Conservation (phyloP, 1,139 yeast species). For the Lodderomyces margitis region DNA sequence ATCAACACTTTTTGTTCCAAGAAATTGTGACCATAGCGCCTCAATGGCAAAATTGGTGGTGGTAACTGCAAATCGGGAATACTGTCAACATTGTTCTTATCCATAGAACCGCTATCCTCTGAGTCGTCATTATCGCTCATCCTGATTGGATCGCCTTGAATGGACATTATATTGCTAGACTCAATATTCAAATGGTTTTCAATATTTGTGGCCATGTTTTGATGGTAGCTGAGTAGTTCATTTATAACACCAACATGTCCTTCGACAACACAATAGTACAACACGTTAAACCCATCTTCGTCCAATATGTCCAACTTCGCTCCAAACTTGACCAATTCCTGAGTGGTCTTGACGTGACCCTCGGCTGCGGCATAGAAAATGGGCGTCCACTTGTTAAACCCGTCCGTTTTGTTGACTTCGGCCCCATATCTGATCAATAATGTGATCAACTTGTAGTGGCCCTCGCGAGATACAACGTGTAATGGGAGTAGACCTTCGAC, state of each 20-base stretch:
- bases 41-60: conserved; percentile 90
- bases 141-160: conserved; percentile 12
- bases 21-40: conserved; percentile 94
- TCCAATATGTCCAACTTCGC: conserved; percentile 76
- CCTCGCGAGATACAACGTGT: conserved; percentile 86
- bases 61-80: conserved; percentile 92
- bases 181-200: conserved; percentile 4
- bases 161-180: conserved; percentile 20
- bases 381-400: conserved; percentile 92
- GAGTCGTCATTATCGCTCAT: conserved; percentile 16
- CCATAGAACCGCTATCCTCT: conserved; percentile 37
- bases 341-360: conserved; percentile 73
- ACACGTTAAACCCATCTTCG: conserved; percentile 77
- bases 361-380: conserved; percentile 86
- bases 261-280: conserved; percentile 91
- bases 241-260: conserved; percentile 83
- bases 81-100: conserved; percentile 45
- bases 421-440: conserved; percentile 72
- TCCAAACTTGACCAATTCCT: conserved; percentile 66
- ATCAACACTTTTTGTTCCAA: conserved; percentile 84
- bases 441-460: conserved; percentile 67
- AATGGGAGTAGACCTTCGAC: conserved; percentile 88
- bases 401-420: conserved; percentile 75
- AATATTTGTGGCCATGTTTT: conserved; percentile 3
- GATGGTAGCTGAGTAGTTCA: conserved; percentile 46